Base-by-base conservation (phyloP, 2,329 filamentous ascomycete species). In the Beauveria medogensis region DNA sequence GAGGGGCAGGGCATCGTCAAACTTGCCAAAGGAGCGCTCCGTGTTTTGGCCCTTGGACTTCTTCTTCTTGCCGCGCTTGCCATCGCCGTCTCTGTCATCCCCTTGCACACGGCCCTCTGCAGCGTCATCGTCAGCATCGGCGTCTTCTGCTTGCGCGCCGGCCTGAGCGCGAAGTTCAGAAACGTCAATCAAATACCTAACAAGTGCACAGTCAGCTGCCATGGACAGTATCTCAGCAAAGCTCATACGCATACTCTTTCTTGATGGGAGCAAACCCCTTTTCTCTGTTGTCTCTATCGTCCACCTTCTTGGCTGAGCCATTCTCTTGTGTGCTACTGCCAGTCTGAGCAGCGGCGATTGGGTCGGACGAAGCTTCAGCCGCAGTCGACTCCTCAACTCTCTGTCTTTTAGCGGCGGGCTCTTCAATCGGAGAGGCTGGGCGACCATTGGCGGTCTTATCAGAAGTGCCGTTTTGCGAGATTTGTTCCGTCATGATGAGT, bases 1-100 rank as follows among this genome's bases (percentile, higher is more conserved):
- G 9, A 97, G 82, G 46, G 84, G 84, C 60, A 92, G 80, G 34
- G 83, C 83, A 70, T 97, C 93, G 63, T 85, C 82, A 47, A 91
- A 94, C 64, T 80, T 85, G 55, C 92, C 92, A 71, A 94, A 97
- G 48, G 83, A 83, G 61, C 93, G 88, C 66, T 85, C 85, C 65
- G 87, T 92, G 74, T 97, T 97, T 74, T 96, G 92, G 14, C 78
- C 77, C 66, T 76, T 78, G 28, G 82, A 80, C 69, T 82, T 84
- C 66, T 73, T 77, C 70, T 78, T 79, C 48, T 72, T 72, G 66
- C 75, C 76, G 56, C 70, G 72, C 67, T 70, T 72, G 64, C 71
- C 73, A 52, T 62, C 75, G 70, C 56, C 63, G 47, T 67, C 65
- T 20, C 64, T 61, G 70, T 86, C 85, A 24, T 81, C 80, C 26